Base-by-base conservation (phyloP, 352 stramenopile genomes). In the Phytopythium ostracodes region DNA sequence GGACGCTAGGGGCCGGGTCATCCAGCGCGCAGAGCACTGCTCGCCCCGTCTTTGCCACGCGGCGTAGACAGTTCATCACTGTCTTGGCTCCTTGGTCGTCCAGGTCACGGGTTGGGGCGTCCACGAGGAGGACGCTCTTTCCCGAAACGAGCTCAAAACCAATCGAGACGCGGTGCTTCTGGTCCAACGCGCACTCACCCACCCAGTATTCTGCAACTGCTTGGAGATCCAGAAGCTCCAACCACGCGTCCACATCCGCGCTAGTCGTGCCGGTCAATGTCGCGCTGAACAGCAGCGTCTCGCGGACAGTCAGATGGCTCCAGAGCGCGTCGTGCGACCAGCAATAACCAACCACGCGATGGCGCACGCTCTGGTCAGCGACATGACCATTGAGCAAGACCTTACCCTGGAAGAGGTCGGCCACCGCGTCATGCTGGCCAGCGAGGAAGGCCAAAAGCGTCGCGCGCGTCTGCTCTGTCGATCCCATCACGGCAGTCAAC, bases 11-110 rank as follows among this genome's bases (percentile, higher is more conserved):
- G 53, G 24, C 40, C 8, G 59, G 54, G 38, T 70, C 62, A 22
- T 44, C 38, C 22, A 75, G 58, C 55, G 22, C 62, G 40, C 62
- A 75, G 33, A 75, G 43, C n/a, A 75, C 40, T n/a, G 62, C 67
- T n/a, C 62, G 65, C 4, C 65, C 62, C 3, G 61, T 75, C 24
- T 53, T 33, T 7, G 64, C 68, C 43, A 75, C 60, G 47, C 53
- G 61, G 35, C 65, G 55, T 22, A 75, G 44, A 53, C 64, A 60
- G 49, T 36, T 53, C 53, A 75, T 52, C 29, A 75, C 56, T 22
- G 36, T 46, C 27, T 66, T 60, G 40, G 56, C 62, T 31, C 40
- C 44, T 50, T 62, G 62, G 17, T 44, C 46, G 36, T 65, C 51
- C 15, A 72, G 65, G 24, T 62, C 68, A 33, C 36, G 63, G 11